These are phyloP conservation scores for Mucor mucedo DNA, from an alignment of 371 early-diverging fungal species.

Conservation along the genomic window DNA sequence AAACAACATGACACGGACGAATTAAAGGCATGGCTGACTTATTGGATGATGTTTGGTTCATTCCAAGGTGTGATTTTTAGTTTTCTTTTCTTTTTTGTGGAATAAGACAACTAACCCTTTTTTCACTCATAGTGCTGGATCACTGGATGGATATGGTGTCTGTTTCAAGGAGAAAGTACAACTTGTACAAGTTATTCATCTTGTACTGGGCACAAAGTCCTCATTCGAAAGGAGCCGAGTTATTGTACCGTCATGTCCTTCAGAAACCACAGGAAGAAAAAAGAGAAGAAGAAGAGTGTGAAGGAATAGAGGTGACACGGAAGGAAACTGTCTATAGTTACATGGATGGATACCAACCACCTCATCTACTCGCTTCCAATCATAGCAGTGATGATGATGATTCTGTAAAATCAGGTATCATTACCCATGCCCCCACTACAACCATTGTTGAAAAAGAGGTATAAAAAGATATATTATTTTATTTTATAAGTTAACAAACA, in stretches of 20 bases:
- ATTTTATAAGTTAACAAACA: too few species aligned
- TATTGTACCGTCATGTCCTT: slow-evolving; percentile 43
- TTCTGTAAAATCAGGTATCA: neutral
- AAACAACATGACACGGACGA: neutral
- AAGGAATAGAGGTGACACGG: slow-evolving; percentile 10
- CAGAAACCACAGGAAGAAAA: slow-evolving; percentile 32
- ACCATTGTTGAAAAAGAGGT: neutral
- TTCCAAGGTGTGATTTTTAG: slow-evolving; percentile 39
- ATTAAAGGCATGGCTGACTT: slow-evolving; percentile 54
- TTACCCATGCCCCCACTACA: neutral
- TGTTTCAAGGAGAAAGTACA: slow-evolving; percentile 44
- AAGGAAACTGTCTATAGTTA: slow-evolving; percentile 8
- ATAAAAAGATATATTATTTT: neutral
- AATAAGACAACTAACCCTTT: neutral
- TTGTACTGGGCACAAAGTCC: slow-evolving; percentile 62
- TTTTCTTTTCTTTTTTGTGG: too few species aligned
- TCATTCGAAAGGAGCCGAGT: slow-evolving; percentile 51
- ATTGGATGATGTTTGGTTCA: slow-evolving; percentile 58
- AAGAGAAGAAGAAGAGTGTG: neutral
- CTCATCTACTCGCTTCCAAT: slow-evolving; percentile 6
- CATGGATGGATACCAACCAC: slow-evolving; percentile 39
- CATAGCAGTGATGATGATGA: slow-evolving; percentile 8
- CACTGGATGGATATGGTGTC: slow-evolving; percentile 43
- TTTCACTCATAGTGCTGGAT: slow-evolving; percentile 43
- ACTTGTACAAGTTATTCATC: slow-evolving; percentile 47